phyloP scores from a whole-genome alignment of 306 rosid genomes.

The Dalbergia oliveri region DNA sequence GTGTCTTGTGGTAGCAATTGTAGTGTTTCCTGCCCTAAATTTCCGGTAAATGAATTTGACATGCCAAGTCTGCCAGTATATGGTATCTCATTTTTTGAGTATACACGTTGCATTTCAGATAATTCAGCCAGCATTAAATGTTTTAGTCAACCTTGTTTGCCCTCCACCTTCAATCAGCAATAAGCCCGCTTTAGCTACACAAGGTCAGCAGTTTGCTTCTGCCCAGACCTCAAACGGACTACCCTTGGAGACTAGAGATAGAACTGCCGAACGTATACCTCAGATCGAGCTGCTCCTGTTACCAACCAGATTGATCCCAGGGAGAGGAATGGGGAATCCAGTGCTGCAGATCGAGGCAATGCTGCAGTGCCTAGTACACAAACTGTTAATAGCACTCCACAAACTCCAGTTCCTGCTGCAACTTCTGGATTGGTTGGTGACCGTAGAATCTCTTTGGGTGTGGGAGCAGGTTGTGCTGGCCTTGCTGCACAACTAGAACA shows the following conservation, averaged over 20 bases:
- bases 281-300: conserved; percentile 67
- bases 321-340: conserved; percentile 76
- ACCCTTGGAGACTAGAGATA: conserved; percentile 72
- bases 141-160: conserved; percentile 93
- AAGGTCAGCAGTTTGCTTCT: conserved; percentile 75
- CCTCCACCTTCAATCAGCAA: conserved; percentile 99
- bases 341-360: conserved; percentile 61
- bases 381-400: conserved; percentile 58
- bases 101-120: conserved; percentile 69
- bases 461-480: conserved; percentile 95
- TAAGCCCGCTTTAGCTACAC: conserved; percentile 72
- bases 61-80: neutral
- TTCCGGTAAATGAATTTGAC: conserved; percentile 31
- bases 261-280: conserved; percentile 72
- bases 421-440: conserved; percentile 94
- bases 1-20: conserved; percentile 29
- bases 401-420: conserved; percentile 67
- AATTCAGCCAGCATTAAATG: conserved; percentile 93
- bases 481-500: conserved; percentile 92
- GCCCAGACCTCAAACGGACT: conserved; percentile 67
- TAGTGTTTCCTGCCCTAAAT: conserved; percentile 28
- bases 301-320: conserved; percentile 71
- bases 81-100: conserved; percentile 33
- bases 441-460: conserved; percentile 92
- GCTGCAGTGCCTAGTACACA: conserved; percentile 51